Percentiles rank a stretch among this genome's conserved stretches.
Conservation (phyloP, 2,329 filamentous ascomycete species). For the Sporothrix schenckii region DNA sequence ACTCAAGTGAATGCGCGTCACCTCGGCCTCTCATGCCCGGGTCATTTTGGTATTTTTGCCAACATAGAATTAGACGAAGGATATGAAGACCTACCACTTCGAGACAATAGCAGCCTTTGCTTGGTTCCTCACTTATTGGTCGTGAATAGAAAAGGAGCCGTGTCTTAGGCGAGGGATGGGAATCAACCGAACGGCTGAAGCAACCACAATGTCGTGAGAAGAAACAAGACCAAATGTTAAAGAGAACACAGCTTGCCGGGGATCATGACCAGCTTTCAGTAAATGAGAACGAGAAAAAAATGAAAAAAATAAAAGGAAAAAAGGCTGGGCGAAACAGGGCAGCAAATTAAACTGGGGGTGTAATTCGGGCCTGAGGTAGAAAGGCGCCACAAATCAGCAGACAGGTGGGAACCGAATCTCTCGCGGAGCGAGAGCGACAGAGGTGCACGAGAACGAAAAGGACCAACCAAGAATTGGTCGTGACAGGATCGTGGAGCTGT, state of each 20-base stretch:
- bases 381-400: conserved; percentile 28
- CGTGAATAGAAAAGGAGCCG: conserved; percentile 7
- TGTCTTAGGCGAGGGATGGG: conserved; percentile 12
- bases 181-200: neutral
- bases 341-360: conserved; percentile 30
- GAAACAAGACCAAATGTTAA: conserved; percentile 2
- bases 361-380: conserved; percentile 22
- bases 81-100: conserved; percentile 12
- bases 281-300: conserved; percentile 18
- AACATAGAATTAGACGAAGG: neutral
- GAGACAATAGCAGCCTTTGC: conserved; percentile 17
- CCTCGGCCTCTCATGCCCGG: neutral
- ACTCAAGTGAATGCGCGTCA: neutral
- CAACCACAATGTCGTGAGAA: conserved; percentile 18
- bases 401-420: conserved; percentile 22
- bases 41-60: neutral
- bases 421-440: neutral
- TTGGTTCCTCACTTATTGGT: neutral
- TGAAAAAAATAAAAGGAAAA: conserved; percentile 29
- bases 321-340: neutral
- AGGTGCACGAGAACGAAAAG: neutral
- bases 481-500: conserved; percentile 16
- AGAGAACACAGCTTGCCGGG: conserved; percentile 21
- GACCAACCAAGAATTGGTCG: neutral
- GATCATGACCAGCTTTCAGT: conserved; percentile 13